Conservation (phyloP, 192 early-diverging fungal species). For the Podila horticola region DNA sequence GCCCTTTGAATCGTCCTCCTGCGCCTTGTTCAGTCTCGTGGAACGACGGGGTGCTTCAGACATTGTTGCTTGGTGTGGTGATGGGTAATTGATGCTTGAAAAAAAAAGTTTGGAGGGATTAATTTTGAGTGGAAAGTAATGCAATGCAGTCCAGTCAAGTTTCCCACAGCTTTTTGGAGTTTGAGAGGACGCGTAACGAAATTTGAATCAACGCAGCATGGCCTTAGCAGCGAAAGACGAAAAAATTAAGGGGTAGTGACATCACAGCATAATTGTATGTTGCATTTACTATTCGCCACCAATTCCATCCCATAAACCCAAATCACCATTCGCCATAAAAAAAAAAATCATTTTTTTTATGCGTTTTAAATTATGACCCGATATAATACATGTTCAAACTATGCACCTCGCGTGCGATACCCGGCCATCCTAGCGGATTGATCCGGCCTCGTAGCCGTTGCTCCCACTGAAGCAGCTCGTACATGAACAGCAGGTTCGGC, state of each 20-base stretch:
- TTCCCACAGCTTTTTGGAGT: no score
- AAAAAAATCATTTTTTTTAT: neutral
- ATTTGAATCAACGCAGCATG: no score
- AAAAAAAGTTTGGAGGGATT: neutral
- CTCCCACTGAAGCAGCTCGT: constrained; percentile 69
- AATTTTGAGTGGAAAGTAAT: no score
- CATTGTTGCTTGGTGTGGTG: constrained; percentile 4
- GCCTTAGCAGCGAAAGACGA: no score
- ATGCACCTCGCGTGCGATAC: constrained; percentile 62
- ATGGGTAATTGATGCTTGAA: neutral
- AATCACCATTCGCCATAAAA: no score
- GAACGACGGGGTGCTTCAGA: constrained; percentile 53
- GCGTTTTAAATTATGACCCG: constrained; percentile 21
- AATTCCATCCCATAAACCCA: no score
- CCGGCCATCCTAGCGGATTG: constrained; percentile 57
- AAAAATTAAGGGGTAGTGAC: no score
- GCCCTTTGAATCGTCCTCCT: constrained; percentile 44
- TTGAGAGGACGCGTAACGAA: no score
- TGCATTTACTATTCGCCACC: no score
- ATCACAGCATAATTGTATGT: no score
- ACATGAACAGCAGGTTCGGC: constrained; percentile 72
- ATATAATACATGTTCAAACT: constrained; percentile 66
- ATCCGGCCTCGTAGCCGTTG: constrained; percentile 54
- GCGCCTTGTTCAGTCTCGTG: constrained; percentile 43
- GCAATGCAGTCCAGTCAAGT: no score